Evolutionary conservation across 495 filamentous ascomycete genomes (phyloP), one percentile per base, ranked within the genome.

Genomic region (Parachaetomium inaequale): DNA sequence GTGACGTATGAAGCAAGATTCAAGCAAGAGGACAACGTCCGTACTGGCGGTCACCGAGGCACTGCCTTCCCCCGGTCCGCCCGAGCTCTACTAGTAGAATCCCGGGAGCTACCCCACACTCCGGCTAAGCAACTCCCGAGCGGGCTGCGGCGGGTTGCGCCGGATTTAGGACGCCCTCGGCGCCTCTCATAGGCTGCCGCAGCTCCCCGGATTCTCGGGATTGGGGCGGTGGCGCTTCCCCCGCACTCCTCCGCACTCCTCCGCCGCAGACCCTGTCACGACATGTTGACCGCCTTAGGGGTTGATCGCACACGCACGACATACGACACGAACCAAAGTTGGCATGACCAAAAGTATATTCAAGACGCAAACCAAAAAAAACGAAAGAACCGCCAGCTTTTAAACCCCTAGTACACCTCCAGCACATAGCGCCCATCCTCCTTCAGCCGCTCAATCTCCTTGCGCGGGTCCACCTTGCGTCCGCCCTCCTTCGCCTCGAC

Each of bases 371-470:
- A 36, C 2, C 8, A 36, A 36, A 7, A 36, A 17, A 12, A 40
- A 40, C 36, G 17, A 5, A 40, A 40, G 17, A 40, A 40, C 36
- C 36, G 36, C 36, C 17, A 12, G 36, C 36, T 40, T 40, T 15
- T 40, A 57, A 21, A 23, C 51, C 1, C 34, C 60, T 91, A 96
- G 74, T 96, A 96, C 23, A 96, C 94, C 82, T 98, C 94, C 50
- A 98, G 79, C 62, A 98, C 93, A 78, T 98, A 98, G 71, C 93
- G 84, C 67, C 87, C 84, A 63, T 89, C 86, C 75, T 98, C 94
- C 87, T 98, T 98, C 64, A 98, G 77, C 79, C 87, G 85, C 78
- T 98, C 93, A 74, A 98, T 96, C 83, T 96, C 93, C 83, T 92
- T 94, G 66, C 79, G 81, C n/a, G 87, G 79, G 68, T 96, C 92